Base-by-base conservation (phyloP, 1,284 basidiomycete genomes). In the Microbotryum violaceum region DNA sequence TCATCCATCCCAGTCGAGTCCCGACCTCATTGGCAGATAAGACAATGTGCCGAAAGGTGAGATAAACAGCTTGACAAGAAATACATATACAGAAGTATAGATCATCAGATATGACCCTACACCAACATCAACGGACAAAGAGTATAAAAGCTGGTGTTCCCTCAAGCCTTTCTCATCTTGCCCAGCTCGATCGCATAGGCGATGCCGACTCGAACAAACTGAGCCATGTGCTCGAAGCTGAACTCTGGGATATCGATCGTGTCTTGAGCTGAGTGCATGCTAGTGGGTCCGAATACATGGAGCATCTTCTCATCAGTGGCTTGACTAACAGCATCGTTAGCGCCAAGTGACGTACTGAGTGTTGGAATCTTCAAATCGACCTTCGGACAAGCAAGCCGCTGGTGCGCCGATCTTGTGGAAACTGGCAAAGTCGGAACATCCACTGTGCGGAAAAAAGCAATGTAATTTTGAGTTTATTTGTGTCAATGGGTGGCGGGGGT, bases 161-260 rank as follows among this genome's bases (percentile, higher is more conserved):
- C 37, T 49, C 27, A 27, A 21, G 3, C 48, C 37, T 49, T 42
- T 42, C 58, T 37, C 29, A 51, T 31, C 7, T 56, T 58, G 4
- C 52, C 61, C 4, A 65, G 46, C 21, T 62, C 58, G 46, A 63
- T 49, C 20, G 31, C 47, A 49, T 47, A 65, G 6, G 57, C 64
- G 21, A 63, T 25, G 14, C 55, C 55, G 49, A 63, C 46, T 18
- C 61, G 47, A 14, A 60, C 58, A 42, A 57, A 62, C 49, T 65
- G 58, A n/a, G 29, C 6, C 23, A 78, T 77, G 68, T 83, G 82
- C 20, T 76, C 75, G 76, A 82, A 82, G 71, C 86, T 89, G 77
- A 94, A 96, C 75, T 92, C 91, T 23, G 83, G 79, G 68, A 90
- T 81, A 74, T 92, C 87, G 65, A 87, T 86, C 52, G 85, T 79